Percentiles rank a stretch among this genome's conserved stretches.
Conservation (phyloP, 176 grass and related monocot species). For the Alloteropsis semialata region DNA sequence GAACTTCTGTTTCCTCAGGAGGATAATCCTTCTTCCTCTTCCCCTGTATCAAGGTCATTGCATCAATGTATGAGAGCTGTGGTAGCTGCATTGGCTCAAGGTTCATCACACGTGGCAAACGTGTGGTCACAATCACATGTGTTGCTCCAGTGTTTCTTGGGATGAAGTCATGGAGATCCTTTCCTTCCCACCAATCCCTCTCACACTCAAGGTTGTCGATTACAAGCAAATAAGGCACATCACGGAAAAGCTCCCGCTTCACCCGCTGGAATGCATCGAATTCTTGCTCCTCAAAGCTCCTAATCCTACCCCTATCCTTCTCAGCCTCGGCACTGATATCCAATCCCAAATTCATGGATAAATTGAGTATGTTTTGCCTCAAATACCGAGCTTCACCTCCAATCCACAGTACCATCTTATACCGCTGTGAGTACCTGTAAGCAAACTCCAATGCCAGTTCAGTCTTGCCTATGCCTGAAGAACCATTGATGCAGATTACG, state of each 20-base stretch:
- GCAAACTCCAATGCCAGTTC: conserved; percentile 91
- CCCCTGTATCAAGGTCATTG: conserved; percentile 72
- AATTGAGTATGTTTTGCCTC: conserved; percentile 89
- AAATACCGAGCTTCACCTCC: conserved; percentile 85
- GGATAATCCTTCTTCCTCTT: conserved; percentile 81
- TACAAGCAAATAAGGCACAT: conserved; percentile 90
- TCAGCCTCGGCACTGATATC: conserved; percentile 91
- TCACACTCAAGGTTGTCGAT: conserved; percentile 96
- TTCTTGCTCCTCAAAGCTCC: conserved; percentile 96
- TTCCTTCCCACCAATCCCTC: conserved; percentile 99
- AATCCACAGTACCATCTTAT: conserved; percentile 96
- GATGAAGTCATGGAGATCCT: conserved; percentile 96
- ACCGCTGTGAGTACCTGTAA: conserved; percentile 82
- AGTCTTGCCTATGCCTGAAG: conserved; percentile 87
- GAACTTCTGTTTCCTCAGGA: conserved; percentile 62
- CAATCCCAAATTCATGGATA: conserved; percentile 71
- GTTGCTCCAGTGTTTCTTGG: conserved; percentile 88
- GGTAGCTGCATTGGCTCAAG: conserved; percentile 89
- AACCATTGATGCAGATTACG: conserved; percentile 72
- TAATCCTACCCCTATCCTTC: conserved; percentile 86
- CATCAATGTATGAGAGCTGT: conserved; percentile 59
- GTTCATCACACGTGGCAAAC: conserved; percentile 74
- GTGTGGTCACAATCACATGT: conserved; percentile 75
- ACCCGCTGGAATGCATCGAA: conserved; percentile 89
- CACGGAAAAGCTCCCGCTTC: conserved; percentile 87